Conservation (phyloP, 208 protist genomes). For the Vickermania spadyakhi region DNA sequence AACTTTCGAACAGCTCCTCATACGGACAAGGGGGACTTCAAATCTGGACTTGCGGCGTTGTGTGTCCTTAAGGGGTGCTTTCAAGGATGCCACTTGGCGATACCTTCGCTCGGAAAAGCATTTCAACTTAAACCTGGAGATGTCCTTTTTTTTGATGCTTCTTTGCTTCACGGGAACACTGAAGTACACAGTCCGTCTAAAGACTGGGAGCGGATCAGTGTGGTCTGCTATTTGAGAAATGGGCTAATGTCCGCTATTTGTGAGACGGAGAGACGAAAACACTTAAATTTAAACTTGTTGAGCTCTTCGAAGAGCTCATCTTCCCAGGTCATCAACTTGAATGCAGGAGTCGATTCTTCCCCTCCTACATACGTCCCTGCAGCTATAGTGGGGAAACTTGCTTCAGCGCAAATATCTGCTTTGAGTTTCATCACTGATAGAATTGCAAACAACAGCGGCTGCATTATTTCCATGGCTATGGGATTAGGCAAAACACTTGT, state of each 20-base stretch:
- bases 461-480: slow-evolving; percentile 83
- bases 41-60: slow-evolving; percentile 62
- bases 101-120: slow-evolving; percentile 57
- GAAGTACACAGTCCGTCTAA: slow-evolving; percentile 36
- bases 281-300: slow-evolving; percentile 37
- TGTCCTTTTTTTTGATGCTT: slow-evolving; percentile 86
- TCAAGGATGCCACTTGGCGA: slow-evolving; percentile 81
- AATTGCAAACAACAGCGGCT: slow-evolving; percentile 45
- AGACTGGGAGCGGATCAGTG: slow-evolving; percentile 55
- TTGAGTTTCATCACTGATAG: slow-evolving; percentile 65
- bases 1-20: slow-evolving; percentile 88
- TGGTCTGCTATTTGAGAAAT: slow-evolving; percentile 83
- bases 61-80: slow-evolving; percentile 80
- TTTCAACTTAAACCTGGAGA: slow-evolving; percentile 73
- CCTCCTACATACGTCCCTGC: slow-evolving; percentile 59
- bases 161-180: slow-evolving; percentile 86
- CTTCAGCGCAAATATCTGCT: slow-evolving; percentile 59
- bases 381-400: slow-evolving; percentile 28
- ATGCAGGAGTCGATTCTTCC: slow-evolving; percentile 26
- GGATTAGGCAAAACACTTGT: slow-evolving; percentile 88
- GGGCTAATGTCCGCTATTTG: slow-evolving; percentile 69
- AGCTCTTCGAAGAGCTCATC: slow-evolving; percentile 8
- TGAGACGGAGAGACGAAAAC: slow-evolving; percentile 60
- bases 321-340: slow-evolving; percentile 56
- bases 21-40: slow-evolving; percentile 82